Evolutionary conservation across 1,139 yeast genomes (phyloP).

Genomic region (Debaryomyces udenii): DNA sequence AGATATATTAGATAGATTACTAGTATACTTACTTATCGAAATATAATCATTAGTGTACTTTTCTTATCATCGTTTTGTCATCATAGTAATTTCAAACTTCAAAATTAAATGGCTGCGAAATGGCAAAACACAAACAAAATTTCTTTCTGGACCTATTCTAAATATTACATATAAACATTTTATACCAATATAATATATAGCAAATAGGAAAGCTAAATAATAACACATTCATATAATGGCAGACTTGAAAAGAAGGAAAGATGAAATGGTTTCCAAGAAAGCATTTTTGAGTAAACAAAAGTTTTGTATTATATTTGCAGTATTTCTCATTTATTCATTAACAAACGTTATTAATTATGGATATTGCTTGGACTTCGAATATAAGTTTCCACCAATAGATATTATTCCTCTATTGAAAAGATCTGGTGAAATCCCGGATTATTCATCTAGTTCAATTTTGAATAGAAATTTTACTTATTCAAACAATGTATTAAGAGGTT

Average conservation of each 20-base stretch:
- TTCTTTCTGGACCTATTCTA: not conserved
- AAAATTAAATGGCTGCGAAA: constrained; percentile 10
- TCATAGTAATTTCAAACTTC: no score
- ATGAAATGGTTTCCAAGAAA: no score
- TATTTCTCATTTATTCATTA: not conserved
- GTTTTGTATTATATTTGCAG: not conserved
- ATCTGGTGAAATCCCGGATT: constrained; percentile 5
- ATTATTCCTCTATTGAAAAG: constrained; percentile 18
- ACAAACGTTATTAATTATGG: constrained; percentile 13
- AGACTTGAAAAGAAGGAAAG: no score
- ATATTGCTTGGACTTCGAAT: constrained; percentile 11
- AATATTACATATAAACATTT: no score
- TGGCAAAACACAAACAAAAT: constrained; percentile 2
- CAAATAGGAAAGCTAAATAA: no score
- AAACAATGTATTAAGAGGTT: constrained; percentile 13
- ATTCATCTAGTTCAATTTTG: constrained; percentile 9
- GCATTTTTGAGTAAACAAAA: not conserved
- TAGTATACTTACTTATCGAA: no score
- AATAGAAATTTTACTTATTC: constrained; percentile 10
- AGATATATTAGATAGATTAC: no score
- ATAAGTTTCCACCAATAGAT: constrained; percentile 22
- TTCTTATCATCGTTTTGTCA: no score
- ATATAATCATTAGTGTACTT: no score
- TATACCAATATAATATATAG: no score
- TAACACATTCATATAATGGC: no score